A percentile compares a stretch with the other conserved stretches of the same genome.
phyloP scores from a whole-genome alignment of 1,139 yeast genomes.

The Candida sojae region DNA sequence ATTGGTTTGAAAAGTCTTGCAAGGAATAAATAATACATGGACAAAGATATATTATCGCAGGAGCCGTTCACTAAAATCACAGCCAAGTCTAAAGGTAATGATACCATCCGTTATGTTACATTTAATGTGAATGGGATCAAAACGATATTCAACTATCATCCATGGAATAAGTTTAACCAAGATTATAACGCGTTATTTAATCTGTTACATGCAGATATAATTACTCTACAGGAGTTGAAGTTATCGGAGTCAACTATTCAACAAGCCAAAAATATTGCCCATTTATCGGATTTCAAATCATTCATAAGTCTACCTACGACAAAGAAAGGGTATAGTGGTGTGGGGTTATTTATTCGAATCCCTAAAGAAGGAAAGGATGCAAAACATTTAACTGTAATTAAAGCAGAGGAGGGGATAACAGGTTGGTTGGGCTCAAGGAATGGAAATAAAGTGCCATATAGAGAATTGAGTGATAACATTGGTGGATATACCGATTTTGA shows the following conservation, averaged over 20 bases:
- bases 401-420: conserved; percentile 90
- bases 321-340: conserved; percentile 89
- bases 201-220: conserved; percentile 66
- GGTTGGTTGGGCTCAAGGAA: conserved; percentile 50
- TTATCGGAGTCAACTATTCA: conserved; percentile 52
- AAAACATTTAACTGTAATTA: conserved; percentile 50
- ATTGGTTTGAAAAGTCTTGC: too few species aligned
- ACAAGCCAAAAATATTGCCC: conserved; percentile 49
- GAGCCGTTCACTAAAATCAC: conserved; percentile 16
- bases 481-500: conserved; percentile 71
- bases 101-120: conserved; percentile 51
- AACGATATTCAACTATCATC: conserved; percentile 77
- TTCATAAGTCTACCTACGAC: conserved; percentile 68
- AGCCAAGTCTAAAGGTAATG: conserved; percentile 6
- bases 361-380: conserved; percentile 36
- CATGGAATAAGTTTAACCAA: conserved; percentile 64
- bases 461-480: conserved; percentile 39
- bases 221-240: conserved; percentile 86
- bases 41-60: conserved; percentile 8
- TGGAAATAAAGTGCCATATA: conserved; percentile 16
- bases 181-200: conserved; percentile 53
- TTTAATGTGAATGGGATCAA: conserved; percentile 88
- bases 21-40: not conserved
- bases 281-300: conserved; percentile 57
- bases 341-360: conserved; percentile 73